phyloP scores from a whole-genome alignment of 768 basidiomycete genomes.

The Psilocybe sp. region DNA sequence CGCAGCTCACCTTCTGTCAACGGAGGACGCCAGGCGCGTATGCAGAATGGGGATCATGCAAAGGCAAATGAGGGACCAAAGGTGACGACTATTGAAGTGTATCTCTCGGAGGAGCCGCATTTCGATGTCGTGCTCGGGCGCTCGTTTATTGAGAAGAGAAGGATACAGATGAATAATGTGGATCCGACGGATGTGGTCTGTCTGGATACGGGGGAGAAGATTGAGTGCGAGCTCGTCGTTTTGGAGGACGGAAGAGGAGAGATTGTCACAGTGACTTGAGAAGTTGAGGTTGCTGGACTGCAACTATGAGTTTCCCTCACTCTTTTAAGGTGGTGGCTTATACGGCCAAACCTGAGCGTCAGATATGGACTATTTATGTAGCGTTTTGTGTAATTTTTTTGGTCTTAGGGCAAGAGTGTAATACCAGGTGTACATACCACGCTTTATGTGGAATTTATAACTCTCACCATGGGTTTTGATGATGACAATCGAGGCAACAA shows the following conservation, averaged over 20 bases:
- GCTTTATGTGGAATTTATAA: too few relatives aligned
- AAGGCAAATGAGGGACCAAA: conserved; percentile 25
- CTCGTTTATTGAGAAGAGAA: conserved; percentile 78
- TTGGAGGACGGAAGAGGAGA: conserved; percentile 89
- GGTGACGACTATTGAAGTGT: conserved; percentile 58
- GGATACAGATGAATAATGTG: conserved; percentile 74
- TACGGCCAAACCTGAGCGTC: too few relatives aligned
- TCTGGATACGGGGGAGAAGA: conserved; percentile 87
- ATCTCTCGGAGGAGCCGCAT: conserved; percentile 90
- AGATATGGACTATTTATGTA: too few relatives aligned
- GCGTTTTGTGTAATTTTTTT: too few relatives aligned
- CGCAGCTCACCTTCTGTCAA: neutral
- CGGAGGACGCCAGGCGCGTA: neutral
- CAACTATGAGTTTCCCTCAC: too few relatives aligned
- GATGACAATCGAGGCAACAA: too few relatives aligned
- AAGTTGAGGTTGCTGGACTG: neutral
- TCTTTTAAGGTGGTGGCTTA: too few relatives aligned
- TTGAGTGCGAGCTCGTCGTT: conserved; percentile 90
- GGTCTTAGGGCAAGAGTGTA: too few relatives aligned
- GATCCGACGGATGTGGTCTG: conserved; percentile 92
- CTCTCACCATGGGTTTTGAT: too few relatives aligned
- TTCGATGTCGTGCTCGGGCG: conserved; percentile 95
- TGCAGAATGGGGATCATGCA: conserved; percentile 6
- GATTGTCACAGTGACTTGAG: conserved; percentile 82
- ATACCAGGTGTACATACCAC: too few relatives aligned